These are phyloP conservation scores for Chernovozyma aurita DNA, from an alignment of 1,139 yeast species.

Conservation along the genomic window DNA sequence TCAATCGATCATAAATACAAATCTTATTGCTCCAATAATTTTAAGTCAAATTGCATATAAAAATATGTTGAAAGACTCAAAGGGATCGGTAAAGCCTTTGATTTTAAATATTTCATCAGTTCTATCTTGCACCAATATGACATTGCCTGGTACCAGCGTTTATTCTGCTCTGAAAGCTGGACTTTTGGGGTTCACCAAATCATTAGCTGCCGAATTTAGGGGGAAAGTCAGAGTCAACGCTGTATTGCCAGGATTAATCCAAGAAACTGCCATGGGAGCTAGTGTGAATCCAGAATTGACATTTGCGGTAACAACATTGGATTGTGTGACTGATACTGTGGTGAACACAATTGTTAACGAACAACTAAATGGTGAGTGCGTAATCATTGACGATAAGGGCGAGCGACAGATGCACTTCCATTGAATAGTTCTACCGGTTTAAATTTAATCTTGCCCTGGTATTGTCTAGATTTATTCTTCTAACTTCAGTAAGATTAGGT, in stretches of 20 bases:
- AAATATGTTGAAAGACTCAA: conserved; percentile 42
- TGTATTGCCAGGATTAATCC: conserved; percentile 68
- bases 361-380: conserved; percentile 37
- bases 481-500: too few relatives aligned
- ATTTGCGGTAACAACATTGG: conserved; percentile 16
- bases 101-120: conserved; percentile 72
- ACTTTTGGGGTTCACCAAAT: conserved; percentile 57
- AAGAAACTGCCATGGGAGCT: conserved; percentile 68
- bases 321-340: conserved; percentile 24
- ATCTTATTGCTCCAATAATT: conserved; percentile 63
- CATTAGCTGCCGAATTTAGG: conserved; percentile 61
- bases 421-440: too few relatives aligned
- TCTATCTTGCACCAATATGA: conserved; percentile 43
- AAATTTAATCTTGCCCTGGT: too few relatives aligned
- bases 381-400: conserved; percentile 19
- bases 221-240: conserved; percentile 55
- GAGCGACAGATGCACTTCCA: not conserved
- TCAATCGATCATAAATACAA: conserved; percentile 48
- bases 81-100: conserved; percentile 23
- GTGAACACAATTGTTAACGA: conserved; percentile 26
- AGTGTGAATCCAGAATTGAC: conserved; percentile 20
- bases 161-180: conserved; percentile 86
- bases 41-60: conserved; percentile 42
- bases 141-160: conserved; percentile 60
- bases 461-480: too few relatives aligned